Percentiles rank a stretch among this genome's conserved stretches.
phyloP scores from a whole-genome alignment of 768 basidiomycete genomes.

The Amanita thiersii region DNA sequence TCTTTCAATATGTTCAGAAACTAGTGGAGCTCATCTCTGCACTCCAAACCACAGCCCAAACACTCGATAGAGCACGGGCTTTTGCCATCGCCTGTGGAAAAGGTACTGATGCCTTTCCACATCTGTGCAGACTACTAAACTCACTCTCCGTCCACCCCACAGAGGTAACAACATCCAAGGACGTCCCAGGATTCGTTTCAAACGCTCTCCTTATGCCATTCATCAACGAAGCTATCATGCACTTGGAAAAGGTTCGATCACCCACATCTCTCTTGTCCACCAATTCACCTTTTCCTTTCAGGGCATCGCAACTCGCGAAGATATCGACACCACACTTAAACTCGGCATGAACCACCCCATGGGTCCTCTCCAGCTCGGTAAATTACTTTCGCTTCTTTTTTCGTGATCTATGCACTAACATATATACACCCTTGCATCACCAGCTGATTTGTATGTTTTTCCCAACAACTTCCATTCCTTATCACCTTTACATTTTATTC shows the following conservation, averaged over 20 bases:
- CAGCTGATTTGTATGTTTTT: slow-evolving; percentile 49
- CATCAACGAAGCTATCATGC: slow-evolving; percentile 96
- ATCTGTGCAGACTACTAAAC: not conserved
- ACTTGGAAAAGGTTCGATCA: slow-evolving; percentile 67
- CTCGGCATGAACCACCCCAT: slow-evolving; percentile 94
- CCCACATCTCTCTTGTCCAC: not conserved
- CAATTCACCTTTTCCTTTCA: slow-evolving; percentile 17
- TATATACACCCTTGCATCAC: slow-evolving; percentile 5
- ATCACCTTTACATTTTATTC: slow-evolving; percentile 5
- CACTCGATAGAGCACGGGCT: slow-evolving; percentile 64
- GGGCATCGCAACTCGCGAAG: slow-evolving; percentile 89
- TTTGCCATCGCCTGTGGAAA: slow-evolving; percentile 91
- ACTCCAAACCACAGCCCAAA: slow-evolving; percentile 77
- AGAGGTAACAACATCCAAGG: slow-evolving; percentile 89
- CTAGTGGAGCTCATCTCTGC: slow-evolving; percentile 93
- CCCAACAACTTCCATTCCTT: not conserved
- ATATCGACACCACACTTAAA: slow-evolving; percentile 91
- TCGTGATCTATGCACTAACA: not conserved
- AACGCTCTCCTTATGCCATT: slow-evolving; percentile 96
- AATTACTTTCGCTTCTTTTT: slow-evolving; percentile 3
- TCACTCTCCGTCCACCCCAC: slow-evolving; percentile 4
- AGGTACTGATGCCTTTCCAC: slow-evolving; percentile 33
- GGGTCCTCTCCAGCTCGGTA: slow-evolving; percentile 86
- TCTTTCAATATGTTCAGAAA: slow-evolving; percentile 40
- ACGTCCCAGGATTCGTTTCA: slow-evolving; percentile 93